Conservation (phyloP, 306 rosid genomes). For the Carpinus fangiana region DNA sequence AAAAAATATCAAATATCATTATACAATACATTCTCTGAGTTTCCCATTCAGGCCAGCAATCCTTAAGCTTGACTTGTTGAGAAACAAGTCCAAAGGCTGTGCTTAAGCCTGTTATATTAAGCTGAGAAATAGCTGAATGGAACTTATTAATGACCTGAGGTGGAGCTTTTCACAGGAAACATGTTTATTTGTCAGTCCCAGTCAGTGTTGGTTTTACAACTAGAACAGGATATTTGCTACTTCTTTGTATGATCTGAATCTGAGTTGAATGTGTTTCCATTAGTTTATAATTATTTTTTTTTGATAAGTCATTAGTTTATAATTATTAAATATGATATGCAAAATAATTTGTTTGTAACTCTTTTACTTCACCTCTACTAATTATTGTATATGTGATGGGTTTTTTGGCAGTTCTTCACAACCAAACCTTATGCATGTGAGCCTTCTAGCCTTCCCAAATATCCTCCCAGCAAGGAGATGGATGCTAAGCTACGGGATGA, state of each 20-base stretch:
- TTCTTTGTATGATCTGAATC: not conserved
- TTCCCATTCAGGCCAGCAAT: not conserved
- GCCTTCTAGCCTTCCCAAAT: constrained; percentile 96
- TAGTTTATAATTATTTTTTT: not conserved
- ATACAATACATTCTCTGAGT: not conserved
- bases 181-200: not conserved
- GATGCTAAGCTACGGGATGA: constrained; percentile 96
- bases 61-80: constrained; percentile 16
- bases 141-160: constrained; percentile 9
- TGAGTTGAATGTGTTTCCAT: not conserved
- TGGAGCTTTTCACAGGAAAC: not conserved
- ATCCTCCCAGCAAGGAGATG: constrained; percentile 99
- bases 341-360: not conserved
- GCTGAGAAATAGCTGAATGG: not conserved
- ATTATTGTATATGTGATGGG: constrained; percentile 1
- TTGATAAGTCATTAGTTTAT: not conserved
- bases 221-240: not conserved
- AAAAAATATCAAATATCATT: not conserved
- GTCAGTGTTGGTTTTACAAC: not conserved
- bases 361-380: not conserved
- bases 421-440: constrained; percentile 96
- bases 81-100: constrained; percentile 13
- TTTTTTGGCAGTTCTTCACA: constrained; percentile 74
- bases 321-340: not conserved
- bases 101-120: constrained; percentile 1